These are phyloP conservation scores for Castanea mollissima DNA, from an alignment of 306 rosid genomes.

Conservation along the genomic window DNA sequence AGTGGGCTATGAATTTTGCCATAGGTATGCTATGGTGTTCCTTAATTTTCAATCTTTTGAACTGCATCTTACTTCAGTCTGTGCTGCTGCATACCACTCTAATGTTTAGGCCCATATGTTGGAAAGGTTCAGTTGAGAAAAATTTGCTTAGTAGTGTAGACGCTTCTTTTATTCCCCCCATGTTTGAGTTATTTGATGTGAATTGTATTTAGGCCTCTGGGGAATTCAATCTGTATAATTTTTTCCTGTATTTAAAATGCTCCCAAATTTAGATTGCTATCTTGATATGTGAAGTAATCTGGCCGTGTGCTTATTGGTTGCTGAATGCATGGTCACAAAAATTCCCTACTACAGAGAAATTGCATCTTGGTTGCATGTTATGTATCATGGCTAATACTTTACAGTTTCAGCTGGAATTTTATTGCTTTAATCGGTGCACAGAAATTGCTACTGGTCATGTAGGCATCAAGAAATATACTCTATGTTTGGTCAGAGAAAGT, in stretches of 20 bases:
- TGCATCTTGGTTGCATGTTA: not conserved
- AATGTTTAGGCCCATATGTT: not conserved
- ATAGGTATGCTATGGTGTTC: constrained; percentile 36
- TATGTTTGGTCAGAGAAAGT: not conserved
- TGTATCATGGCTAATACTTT: not conserved
- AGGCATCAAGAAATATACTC: not conserved
- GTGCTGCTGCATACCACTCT: constrained; percentile 21
- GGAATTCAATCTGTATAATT: not conserved
- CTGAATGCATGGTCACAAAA: not conserved
- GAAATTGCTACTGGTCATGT: not conserved
- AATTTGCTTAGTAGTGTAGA: not conserved
- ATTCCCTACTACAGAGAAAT: not conserved
- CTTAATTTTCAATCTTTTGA: constrained; percentile 1
- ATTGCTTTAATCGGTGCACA: not conserved
- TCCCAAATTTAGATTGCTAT: too few species aligned
- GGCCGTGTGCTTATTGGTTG: not conserved
- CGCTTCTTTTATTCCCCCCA: not conserved
- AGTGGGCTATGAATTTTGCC: constrained; percentile 22
- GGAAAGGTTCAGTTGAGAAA: not conserved
- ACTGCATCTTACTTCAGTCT: constrained; percentile 12
- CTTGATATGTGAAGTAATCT: not conserved
- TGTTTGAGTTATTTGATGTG: not conserved
- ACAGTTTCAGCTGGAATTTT: not conserved
- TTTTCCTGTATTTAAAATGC: too few species aligned
- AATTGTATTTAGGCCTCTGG: constrained; percentile 2